Evolutionary conservation across 2,329 filamentous ascomycete genomes (phyloP).

Genomic region (Neopestalotiopsis sp.): DNA sequence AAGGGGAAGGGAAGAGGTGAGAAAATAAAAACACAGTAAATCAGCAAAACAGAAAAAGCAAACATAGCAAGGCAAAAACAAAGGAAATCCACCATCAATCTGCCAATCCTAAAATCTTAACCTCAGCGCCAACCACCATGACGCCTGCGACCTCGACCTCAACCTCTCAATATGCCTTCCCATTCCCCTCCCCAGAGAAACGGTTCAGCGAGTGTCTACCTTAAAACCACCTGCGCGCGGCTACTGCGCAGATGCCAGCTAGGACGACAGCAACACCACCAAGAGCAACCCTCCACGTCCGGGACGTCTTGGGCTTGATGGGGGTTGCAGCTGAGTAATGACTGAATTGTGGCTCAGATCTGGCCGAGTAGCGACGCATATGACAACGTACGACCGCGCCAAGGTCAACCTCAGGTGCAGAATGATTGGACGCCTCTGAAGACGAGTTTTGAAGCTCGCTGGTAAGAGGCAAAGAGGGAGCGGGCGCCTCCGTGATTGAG

Average conservation of each 20-base stretch:
- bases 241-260: not conserved
- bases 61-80: not conserved
- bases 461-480: not conserved
- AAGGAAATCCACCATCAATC: slow-evolving; percentile 11
- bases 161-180: not conserved
- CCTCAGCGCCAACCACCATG: not conserved
- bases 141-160: slow-evolving; percentile 1
- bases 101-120: not conserved
- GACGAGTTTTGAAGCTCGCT: not conserved
- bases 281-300: not conserved
- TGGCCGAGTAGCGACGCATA: not conserved
- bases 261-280: slow-evolving; percentile 1
- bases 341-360: slow-evolving; percentile 1
- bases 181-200: not conserved
- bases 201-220: not conserved
- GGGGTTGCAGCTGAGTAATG: not conserved
- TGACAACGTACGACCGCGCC: not conserved
- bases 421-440: not conserved
- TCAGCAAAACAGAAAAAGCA: not conserved
- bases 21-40: not conserved
- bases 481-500: not conserved
- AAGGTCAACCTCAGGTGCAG: not conserved
- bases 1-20: not conserved
- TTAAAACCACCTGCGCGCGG: slow-evolving; percentile 4
- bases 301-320: not conserved